Conservation (phyloP, 805 yeast genomes). For the Candida anglica region DNA sequence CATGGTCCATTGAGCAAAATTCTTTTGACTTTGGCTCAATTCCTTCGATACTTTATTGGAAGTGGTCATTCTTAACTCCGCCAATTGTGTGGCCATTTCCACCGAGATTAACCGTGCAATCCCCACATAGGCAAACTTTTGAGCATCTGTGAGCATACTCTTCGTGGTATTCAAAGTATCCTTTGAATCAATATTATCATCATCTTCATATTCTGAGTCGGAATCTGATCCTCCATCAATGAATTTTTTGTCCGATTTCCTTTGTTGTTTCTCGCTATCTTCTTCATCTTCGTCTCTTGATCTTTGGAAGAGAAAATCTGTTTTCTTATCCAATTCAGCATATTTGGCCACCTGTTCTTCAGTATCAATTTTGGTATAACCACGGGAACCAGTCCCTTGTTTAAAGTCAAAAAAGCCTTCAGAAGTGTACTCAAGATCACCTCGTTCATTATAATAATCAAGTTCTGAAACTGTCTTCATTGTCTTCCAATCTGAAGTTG, state of each 20-base stretch:
- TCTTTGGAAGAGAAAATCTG: conserved; percentile 47
- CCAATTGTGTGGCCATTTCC: conserved; percentile 79
- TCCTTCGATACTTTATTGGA: conserved; percentile 54
- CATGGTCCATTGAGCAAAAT: conserved; percentile 82
- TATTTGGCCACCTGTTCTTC: conserved; percentile 82
- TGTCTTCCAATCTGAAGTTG: conserved; percentile 69
- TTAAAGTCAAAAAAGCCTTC: conserved; percentile 23
- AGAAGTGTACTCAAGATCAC: conserved; percentile 49
- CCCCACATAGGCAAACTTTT: conserved; percentile 90
- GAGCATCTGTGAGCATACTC: conserved; percentile 74
- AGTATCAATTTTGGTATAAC: conserved; percentile 85
- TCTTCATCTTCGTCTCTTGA: conserved; percentile 17
- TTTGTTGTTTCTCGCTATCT: conserved; percentile 9
- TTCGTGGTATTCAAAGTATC: conserved; percentile 77
- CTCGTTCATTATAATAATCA: conserved; percentile 79
- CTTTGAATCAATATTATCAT: conserved; percentile 44
- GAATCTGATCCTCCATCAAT: conserved; percentile 14
- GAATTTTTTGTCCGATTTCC: conserved; percentile 6
- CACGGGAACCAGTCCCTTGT: conserved; percentile 43
- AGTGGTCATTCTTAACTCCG: conserved; percentile 49
- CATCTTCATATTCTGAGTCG: conserved; percentile 30
- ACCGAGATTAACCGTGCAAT: conserved; percentile 70
- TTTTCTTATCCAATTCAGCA: conserved; percentile 44
- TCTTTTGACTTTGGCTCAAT: conserved; percentile 65
- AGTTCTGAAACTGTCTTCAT: conserved; percentile 79